Evolutionary conservation across 2,329 filamentous ascomycete genomes (phyloP), one percentile per base, ranked within the genome.

Genomic region (Diplodia intermedia): DNA sequence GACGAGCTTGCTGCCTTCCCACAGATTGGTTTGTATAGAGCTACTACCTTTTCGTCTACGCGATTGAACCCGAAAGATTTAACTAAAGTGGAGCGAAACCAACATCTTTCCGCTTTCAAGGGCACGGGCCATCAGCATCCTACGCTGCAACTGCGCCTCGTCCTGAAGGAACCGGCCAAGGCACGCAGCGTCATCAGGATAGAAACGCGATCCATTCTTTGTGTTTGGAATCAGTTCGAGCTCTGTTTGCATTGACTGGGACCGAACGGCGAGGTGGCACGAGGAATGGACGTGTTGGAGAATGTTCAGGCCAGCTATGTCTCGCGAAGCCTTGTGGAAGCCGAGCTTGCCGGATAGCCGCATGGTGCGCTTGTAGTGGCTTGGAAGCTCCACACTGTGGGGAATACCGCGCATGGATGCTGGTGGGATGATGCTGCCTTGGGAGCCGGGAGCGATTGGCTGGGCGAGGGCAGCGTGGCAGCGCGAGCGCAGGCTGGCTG

Each of bases 341-440:
- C 54, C 33, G 54, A 38, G 54, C 33, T 36, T 63, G 60, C 60
- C 60, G 60, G 60, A 63, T 63, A 63, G 60, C 60, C 60, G 60
- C 40, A 26, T 15, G 26, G 14, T 49, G 40, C 12, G 56, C 31
- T n/a, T 26, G 40, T 18, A 14, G 26, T 31, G 38, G 57, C 57
- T 61, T 61, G 15, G 57, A 12, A 7, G 60, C 36, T 63, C 60
- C 60, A 63, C 60, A 36, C n/a, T 52, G 60, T 63, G 47, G 60
- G 60, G 60, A 63, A n/a, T n/a, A 60, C 40, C 23, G 31, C 60
- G 60, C 23, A 63, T n/a, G n/a, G n/a, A n/a, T 36, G 43, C 29
- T 12, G 12, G 38, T 23, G 47, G 55, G 55, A 38, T 40, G 54
- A 23, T 20, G 54, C 54, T 56, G 31, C 54, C 3, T 38, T 23